A percentile compares a stretch with the other conserved stretches of the same genome.
phyloP scores from a whole-genome alignment of 2,329 filamentous ascomycete genomes.

The Neocatenulostroma microsporum region DNA sequence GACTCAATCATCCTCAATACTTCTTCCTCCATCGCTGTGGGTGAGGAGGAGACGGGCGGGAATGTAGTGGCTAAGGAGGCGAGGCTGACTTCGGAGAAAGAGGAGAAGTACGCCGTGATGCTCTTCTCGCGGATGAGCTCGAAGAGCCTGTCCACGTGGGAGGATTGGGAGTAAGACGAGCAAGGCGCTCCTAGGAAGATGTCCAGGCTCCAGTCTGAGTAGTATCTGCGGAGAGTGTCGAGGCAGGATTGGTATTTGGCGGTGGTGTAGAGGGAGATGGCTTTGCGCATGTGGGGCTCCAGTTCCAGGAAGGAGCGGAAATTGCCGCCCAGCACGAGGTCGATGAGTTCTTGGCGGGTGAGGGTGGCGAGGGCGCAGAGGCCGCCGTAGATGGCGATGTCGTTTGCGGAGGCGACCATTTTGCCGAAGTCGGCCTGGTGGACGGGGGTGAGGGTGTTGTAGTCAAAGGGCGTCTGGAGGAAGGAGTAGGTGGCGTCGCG shows the following conservation, averaged over 20 bases:
- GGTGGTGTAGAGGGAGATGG: constrained; percentile 80
- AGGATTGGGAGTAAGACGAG: constrained; percentile 17
- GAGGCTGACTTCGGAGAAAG: constrained; percentile 80
- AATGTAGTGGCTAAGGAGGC: constrained; percentile 73
- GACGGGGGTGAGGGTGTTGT: constrained; percentile 34
- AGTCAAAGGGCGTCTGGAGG: constrained; percentile 51
- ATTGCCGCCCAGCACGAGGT: constrained; percentile 67
- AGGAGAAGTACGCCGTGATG: constrained; percentile 85
- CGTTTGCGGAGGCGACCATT: constrained; percentile 70
- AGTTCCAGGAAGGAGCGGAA: constrained; percentile 88
- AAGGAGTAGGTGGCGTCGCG: constrained; percentile 65
- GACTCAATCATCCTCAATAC: constrained; percentile 68
- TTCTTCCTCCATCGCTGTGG: constrained; percentile 60
- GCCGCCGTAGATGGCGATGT: constrained; percentile 85
- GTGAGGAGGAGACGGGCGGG: constrained; percentile 33
- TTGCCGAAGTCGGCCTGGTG: constrained; percentile 53
- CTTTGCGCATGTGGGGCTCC: constrained; percentile 88
- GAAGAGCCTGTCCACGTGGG: constrained; percentile 63
- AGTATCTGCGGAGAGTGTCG: constrained; percentile 71
- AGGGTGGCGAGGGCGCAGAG: constrained; percentile 86
- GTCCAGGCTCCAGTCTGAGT: constrained; percentile 82
- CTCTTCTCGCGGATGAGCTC: constrained; percentile 75
- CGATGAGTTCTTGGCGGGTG: constrained; percentile 67
- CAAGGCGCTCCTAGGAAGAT: constrained; percentile 60
- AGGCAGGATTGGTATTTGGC: constrained; percentile 84